Percentiles rank a stretch among this genome's conserved stretches.
These are phyloP conservation scores for Vanrija sp. DNA, from an alignment of 1,284 basidiomycete genomes.

Conservation along the genomic window DNA sequence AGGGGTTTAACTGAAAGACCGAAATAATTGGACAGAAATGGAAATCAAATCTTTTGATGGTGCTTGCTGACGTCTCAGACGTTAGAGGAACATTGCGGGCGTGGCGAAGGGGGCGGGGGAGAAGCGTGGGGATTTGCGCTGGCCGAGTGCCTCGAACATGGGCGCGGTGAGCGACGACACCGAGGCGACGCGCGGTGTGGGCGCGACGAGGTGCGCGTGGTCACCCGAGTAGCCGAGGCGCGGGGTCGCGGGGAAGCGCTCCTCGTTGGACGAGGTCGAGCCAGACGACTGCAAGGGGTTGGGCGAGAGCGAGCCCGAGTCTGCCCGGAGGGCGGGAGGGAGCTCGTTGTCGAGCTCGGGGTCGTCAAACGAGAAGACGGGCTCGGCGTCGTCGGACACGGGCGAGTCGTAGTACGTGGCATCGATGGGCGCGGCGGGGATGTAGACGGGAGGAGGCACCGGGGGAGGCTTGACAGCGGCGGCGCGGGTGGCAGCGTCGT, in stretches of 20 bases:
- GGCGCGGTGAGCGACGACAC: slow-evolving; percentile 14
- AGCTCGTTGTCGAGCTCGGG: slow-evolving; percentile 17
- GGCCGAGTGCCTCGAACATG: slow-evolving; percentile 12
- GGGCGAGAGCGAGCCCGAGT: slow-evolving; percentile 30
- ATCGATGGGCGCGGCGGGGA: slow-evolving; percentile 14
- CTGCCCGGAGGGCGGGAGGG: slow-evolving; percentile 39
- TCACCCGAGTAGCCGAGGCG: slow-evolving; percentile 13
- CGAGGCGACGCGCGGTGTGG: slow-evolving; percentile 12
- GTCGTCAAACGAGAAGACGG: slow-evolving; percentile 35
- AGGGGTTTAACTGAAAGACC: not conserved
- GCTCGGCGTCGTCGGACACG: slow-evolving; percentile 23
- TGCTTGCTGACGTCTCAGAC: slow-evolving; percentile 3
- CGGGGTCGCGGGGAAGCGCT: slow-evolving; percentile 41
- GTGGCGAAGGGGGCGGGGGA: slow-evolving; percentile 12
- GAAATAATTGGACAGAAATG: not conserved
- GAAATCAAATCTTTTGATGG: not conserved
- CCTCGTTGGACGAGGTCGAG: slow-evolving; percentile 22
- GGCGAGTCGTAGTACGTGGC: slow-evolving; percentile 15
- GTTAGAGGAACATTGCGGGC: slow-evolving; percentile 19
- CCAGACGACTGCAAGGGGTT: slow-evolving; percentile 28
- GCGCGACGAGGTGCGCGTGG: not conserved
- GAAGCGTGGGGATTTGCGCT: slow-evolving; percentile 7
- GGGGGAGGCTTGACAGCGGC: slow-evolving; percentile 18
- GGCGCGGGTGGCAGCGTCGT: slow-evolving; percentile 51
- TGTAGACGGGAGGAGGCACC: slow-evolving; percentile 19